These are phyloP conservation scores for Bertia moriformis DNA, from an alignment of 2,329 filamentous ascomycete species.

Conservation along the genomic window DNA sequence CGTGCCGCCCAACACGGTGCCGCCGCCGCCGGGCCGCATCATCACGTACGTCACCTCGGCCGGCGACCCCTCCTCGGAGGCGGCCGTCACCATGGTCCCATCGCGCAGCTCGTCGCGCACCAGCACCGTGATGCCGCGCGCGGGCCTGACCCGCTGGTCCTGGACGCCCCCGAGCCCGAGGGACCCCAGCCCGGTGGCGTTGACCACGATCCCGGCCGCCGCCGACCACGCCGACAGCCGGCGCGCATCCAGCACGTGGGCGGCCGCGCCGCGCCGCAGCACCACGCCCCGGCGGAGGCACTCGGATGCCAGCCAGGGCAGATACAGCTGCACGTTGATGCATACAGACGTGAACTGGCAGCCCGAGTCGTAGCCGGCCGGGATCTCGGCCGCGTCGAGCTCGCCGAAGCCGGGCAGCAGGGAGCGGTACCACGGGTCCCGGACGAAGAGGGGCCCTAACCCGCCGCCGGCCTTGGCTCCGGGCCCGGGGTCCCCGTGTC, in stretches of 20 bases:
- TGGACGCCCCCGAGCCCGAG: conserved; percentile 66
- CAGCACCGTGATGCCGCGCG: conserved; percentile 58
- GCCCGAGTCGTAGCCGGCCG: conserved; percentile 53
- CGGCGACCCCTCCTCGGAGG: conserved; percentile 58
- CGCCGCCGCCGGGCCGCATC: conserved; percentile 65
- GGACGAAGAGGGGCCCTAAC: conserved; percentile 53
- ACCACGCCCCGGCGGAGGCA: conserved; percentile 61
- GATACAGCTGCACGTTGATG: conserved; percentile 79
- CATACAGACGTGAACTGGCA: conserved; percentile 72
- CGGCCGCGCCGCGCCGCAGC: conserved; percentile 45
- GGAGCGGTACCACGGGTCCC: conserved; percentile 60
- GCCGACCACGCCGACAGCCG: conserved; percentile 23
- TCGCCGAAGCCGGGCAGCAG: conserved; percentile 59
- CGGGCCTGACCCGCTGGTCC: conserved; percentile 60
- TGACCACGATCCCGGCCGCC: conserved; percentile 58
- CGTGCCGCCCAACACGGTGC: conserved; percentile 71
- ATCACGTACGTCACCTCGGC: conserved; percentile 71
- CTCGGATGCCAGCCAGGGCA: conserved; percentile 71
- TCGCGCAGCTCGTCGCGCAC: conserved; percentile 61
- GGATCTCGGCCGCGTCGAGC: conserved; percentile 41
- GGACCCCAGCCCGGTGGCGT: conserved; percentile 70
- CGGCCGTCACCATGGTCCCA: conserved; percentile 51
- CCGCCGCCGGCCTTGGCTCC: conserved; percentile 17
- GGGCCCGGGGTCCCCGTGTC: conserved; percentile 48
- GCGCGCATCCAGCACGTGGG: conserved; percentile 57